These are phyloP conservation scores for Xanthoceras sorbifolium DNA, from an alignment of 345 rosid species.

Conservation along the genomic window DNA sequence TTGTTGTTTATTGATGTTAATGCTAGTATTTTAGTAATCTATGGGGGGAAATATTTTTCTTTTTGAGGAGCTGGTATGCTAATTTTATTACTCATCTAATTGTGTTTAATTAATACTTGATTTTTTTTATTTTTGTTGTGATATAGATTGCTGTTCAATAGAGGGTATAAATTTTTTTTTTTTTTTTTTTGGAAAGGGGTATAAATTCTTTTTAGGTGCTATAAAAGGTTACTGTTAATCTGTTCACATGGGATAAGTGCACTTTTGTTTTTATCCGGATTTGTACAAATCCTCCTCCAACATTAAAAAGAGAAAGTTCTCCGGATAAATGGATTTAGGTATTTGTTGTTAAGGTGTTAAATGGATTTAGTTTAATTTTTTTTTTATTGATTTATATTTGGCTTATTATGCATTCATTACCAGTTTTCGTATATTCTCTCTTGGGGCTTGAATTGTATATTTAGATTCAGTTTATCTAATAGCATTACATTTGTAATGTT, in stretches of 20 bases:
- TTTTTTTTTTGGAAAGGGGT: no score
- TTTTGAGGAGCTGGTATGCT: neutral
- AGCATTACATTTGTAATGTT: neutral
- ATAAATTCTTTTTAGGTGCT: neutral
- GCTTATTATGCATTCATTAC: neutral
- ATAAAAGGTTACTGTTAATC: neutral
- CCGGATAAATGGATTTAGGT: neutral
- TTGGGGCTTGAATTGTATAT: neutral
- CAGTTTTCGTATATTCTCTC: neutral
- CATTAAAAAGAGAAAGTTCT: neutral
- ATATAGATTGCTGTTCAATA: neutral
- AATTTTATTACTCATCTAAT: neutral
- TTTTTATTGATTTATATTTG: neutral
- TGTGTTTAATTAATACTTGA: neutral
- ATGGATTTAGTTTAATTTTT: neutral
- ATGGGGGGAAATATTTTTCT: neutral
- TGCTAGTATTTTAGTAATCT: neutral
- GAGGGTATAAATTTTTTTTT: neutral
- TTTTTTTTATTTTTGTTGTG: neutral
- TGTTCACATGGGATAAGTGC: neutral
- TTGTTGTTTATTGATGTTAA: neutral
- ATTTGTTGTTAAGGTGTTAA: conserved; percentile 5
- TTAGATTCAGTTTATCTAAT: neutral
- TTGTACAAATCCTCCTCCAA: neutral
- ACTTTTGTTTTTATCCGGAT: neutral